Percentiles rank a stretch among this genome's conserved stretches.
Evolutionary conservation across 139 green algal species (phyloP).

Genomic region (Haematococcus sp.): DNA sequence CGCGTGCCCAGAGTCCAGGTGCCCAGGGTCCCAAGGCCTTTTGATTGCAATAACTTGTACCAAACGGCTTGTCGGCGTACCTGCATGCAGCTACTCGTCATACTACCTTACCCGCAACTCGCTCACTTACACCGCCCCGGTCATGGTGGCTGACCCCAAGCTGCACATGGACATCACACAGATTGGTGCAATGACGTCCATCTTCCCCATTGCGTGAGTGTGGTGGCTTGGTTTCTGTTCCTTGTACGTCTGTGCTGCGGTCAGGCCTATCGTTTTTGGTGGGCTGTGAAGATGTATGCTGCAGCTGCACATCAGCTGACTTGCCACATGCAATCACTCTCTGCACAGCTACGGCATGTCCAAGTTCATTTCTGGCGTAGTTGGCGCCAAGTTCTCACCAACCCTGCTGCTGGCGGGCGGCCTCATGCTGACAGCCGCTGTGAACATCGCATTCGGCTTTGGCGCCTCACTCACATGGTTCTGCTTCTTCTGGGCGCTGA

Average conservation of each 20-base stretch:
- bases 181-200: conserved; percentile 89
- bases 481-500: conserved; percentile 83
- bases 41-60: no score
- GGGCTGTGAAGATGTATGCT: no score
- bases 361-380: conserved; percentile 84
- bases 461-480: conserved; percentile 80
- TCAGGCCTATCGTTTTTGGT: neutral
- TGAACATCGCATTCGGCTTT: conserved; percentile 92
- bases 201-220: conserved; percentile 85
- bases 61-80: no score
- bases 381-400: conserved; percentile 81
- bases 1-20: no score
- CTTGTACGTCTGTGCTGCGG: neutral
- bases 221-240: neutral
- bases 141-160: conserved; percentile 83
- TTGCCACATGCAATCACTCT: neutral
- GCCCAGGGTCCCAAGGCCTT: no score
- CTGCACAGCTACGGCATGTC: conserved; percentile 30
- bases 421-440: conserved; percentile 78
- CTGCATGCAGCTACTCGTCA: conserved; percentile 57
- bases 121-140: conserved; percentile 89
- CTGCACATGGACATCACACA: conserved; percentile 84
- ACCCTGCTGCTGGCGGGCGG: conserved; percentile 82
- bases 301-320: no score
- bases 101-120: conserved; percentile 95